Evolutionary conservation across 2,329 filamentous ascomycete species (phyloP).

Genomic region (Elsinoe australis): DNA sequence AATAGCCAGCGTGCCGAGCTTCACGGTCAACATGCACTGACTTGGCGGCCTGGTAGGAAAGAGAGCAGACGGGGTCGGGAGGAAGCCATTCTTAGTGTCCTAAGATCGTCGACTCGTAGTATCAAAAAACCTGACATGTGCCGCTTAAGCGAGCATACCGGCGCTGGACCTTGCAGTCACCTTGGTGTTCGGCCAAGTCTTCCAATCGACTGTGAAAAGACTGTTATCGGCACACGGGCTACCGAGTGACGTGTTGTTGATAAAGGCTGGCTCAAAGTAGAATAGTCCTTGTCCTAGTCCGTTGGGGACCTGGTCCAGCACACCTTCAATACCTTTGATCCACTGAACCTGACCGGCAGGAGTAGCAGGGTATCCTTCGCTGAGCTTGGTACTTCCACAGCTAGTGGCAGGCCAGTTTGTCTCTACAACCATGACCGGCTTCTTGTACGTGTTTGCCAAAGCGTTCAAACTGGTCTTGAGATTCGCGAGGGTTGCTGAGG

Average conservation of each 20-base stretch:
- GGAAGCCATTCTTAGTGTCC: no score
- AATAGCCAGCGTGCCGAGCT: no score
- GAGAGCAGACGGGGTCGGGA: no score
- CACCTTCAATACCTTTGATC: conserved; percentile 25
- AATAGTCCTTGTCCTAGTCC: conserved; percentile 29
- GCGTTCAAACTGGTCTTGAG: conserved; percentile 24
- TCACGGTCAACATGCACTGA: no score
- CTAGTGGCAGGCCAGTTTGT: conserved; percentile 29
- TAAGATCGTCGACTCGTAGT: no score
- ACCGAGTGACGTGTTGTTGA: conserved; percentile 29
- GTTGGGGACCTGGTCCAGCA: conserved; percentile 26
- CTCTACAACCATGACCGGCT: conserved; percentile 30
- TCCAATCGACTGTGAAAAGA: conserved; percentile 27
- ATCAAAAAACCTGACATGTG: no score
- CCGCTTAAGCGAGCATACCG: conserved; percentile 25
- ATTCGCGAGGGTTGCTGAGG: conserved; percentile 25
- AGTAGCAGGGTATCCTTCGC: conserved; percentile 29
- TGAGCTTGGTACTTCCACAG: conserved; percentile 25
- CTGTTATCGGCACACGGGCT: conserved; percentile 27
- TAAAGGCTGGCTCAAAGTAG: conserved; percentile 30
- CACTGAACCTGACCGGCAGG: conserved; percentile 27
- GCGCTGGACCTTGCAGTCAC: conserved; percentile 28
- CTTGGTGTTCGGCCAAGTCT: conserved; percentile 24
- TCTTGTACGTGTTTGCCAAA: conserved; percentile 27
- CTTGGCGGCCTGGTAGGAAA: no score